Percentiles rank a stretch among this genome's conserved stretches.
Conservation (phyloP, 1,139 yeast genomes). For the Pichia sp. region DNA sequence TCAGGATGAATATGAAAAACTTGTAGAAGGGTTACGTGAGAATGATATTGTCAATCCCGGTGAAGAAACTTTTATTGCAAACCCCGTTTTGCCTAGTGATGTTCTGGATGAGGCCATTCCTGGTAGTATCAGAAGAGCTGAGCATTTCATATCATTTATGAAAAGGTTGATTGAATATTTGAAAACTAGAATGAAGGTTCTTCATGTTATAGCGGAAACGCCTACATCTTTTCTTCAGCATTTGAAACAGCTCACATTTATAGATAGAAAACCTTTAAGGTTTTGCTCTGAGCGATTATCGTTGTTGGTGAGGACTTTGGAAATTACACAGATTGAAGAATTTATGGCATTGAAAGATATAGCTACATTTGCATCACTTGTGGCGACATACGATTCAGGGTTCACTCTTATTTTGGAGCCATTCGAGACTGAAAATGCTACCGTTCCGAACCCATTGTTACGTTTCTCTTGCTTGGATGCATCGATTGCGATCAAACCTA, state of each 20-base stretch:
- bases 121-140: conserved; percentile 94
- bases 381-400: conserved; percentile 91
- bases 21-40: conserved; percentile 84
- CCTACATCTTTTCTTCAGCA: conserved; percentile 91
- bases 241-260: conserved; percentile 85
- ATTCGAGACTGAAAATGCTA: conserved; percentile 92
- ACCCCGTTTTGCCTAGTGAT: conserved; percentile 84
- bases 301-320: conserved; percentile 81
- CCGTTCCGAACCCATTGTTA: conserved; percentile 96
- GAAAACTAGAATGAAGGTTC: conserved; percentile 94
- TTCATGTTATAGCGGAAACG: conserved; percentile 95
- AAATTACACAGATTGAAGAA: conserved; percentile 84
- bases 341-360: conserved; percentile 90
- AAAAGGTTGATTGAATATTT: conserved; percentile 90
- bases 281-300: conserved; percentile 92
- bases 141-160: conserved; percentile 89
- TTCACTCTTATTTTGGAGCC: conserved; percentile 91
- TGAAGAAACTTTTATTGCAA: conserved; percentile 76
- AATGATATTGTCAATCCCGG: conserved; percentile 56
- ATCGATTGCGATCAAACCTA: conserved; percentile 95
- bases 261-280: conserved; percentile 83
- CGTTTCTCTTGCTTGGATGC: conserved; percentile 96
- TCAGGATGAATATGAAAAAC: conserved; percentile 83
- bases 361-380: conserved; percentile 94
- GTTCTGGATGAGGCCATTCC: conserved; percentile 90